Base-by-base conservation (phyloP, 2,329 filamentous ascomycete species). In the Xylaria sp. region DNA sequence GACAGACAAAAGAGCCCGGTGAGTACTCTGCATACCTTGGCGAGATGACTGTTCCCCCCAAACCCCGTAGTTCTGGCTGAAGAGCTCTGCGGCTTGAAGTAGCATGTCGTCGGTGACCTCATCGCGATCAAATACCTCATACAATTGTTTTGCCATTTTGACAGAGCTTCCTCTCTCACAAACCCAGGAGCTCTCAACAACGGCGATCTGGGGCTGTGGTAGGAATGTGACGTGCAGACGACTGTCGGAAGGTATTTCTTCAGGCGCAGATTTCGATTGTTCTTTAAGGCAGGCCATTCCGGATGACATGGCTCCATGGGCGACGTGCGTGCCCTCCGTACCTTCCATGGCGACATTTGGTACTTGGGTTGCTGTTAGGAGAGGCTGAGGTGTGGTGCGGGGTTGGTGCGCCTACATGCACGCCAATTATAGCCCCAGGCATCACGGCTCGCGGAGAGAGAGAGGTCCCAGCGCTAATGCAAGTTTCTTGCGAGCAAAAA, bases 41-140 rank as follows among this genome's bases (percentile, higher is more conserved):
- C 35, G 46, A 49, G 57, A 21, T 19, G 52, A 53, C 21, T 33
- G 35, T 25, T 55, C 33, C 3, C 65, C 69, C 67, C 62, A 71
- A 45, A 66, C 51, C 11, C 66, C 76, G 61, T 78, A 79, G 67
- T 78, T 72, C 64, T 78, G 72, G 61, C 66, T 75, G 69, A 79
- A 79, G 54, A 79, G 74, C 51, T 69, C 67, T 8, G 76, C 66
- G 4, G 78, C 76, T 67, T 76, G 72, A 23, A 68, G 50, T 12
- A 79, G 70, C 74, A 79, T 77, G 55, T 62, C 60, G 15, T 77
- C 74, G 4, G 75, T 78, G 60, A 78, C 65, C 43, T 74, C 40
- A 12, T 17, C 33, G 40, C 31, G 28, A 12, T 31, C n/a, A 46
- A 62, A 62, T 17, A 33, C 19, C 28, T 53, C 46, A n/a, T 45